Base-by-base conservation (phyloP, 441 rosid species). In the Populus tomentosa region DNA sequence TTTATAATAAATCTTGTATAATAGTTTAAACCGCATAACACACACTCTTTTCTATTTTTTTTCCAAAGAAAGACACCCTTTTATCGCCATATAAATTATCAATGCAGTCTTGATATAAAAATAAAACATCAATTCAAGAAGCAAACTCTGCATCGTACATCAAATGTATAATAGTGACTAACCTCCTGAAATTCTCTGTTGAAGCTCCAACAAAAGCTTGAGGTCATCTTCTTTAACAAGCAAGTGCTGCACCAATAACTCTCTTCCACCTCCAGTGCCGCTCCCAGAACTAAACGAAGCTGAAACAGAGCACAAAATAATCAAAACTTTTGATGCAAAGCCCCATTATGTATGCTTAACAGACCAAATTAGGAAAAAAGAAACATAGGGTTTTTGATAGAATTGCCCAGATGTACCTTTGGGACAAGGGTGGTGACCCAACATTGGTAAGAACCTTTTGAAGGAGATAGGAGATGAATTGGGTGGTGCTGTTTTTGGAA, bases 171-270 rank as follows among this genome's bases (percentile, higher is more conserved):
- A 2, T n/a, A 21, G 28, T 33, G 73, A 65, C 78, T 40, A 21
- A 91, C 98, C 97, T 84, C 79, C 78, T 35, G 89, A 68, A 86
- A 90, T 64, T 83, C 84, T 88, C 76, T 81, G 85, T 74, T 89
- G 90, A 81, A 94, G 89, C 78, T 90, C 90, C 36, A 75, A 23
- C 73, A 94, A 79, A 62, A 92, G 93, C 83, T 83, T 84, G 72
- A 78, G 72, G 70, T 92, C 97, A 62, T 86, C 87, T 79, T 85
- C 91, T 86, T 92, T 90, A 30, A 94, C 86, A 78, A 94, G 97
- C 86, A 94, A 86, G 74, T 94, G 97, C 76, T 91, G 94, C 75
- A 94, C 97, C 79, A 92, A 78, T 64, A 91, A 77, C 85, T 94
- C 98, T 77, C 86, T 87, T 40, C 75, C 85, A 69, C 74, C 77